Conservation (phyloP, 306 rosid species). For the Spatholobus suberectus region DNA sequence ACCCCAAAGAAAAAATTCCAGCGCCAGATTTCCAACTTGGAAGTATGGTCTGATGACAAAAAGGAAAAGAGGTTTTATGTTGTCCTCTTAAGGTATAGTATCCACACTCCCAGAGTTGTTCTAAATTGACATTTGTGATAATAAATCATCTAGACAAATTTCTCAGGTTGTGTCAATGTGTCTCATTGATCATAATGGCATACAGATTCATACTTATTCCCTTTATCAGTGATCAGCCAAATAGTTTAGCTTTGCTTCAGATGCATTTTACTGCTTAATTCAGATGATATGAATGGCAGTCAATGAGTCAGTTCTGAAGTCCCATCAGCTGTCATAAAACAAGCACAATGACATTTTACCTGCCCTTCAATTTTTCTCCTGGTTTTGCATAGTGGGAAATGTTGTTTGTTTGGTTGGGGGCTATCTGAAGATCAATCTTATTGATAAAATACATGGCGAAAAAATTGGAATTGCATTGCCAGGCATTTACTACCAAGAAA, state of each 20-base stretch:
- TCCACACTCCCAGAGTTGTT: background rate
- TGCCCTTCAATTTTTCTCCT: background rate
- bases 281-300: background rate
- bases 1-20: conserved; percentile 57
- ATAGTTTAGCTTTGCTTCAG: background rate
- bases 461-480: background rate
- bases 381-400: background rate
- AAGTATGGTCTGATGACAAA: conserved; percentile 90
- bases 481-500: conserved; percentile 23
- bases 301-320: background rate
- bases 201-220: conserved; percentile 30
- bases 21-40: conserved; percentile 66
- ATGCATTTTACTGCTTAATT: background rate
- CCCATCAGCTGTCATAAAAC: background rate
- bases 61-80: conserved; percentile 82
- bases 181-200: conserved; percentile 18
- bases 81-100: conserved; percentile 74
- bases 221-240: background rate
- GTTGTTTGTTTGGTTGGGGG: conserved; percentile 11
- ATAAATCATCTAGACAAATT: background rate
- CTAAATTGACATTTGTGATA: background rate
- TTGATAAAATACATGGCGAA: background rate
- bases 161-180: background rate
- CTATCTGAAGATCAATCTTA: background rate
- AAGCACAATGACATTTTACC: background rate